Evolutionary conservation across 2,329 filamentous ascomycete genomes (phyloP).

Genomic region (Cytospora mali): DNA sequence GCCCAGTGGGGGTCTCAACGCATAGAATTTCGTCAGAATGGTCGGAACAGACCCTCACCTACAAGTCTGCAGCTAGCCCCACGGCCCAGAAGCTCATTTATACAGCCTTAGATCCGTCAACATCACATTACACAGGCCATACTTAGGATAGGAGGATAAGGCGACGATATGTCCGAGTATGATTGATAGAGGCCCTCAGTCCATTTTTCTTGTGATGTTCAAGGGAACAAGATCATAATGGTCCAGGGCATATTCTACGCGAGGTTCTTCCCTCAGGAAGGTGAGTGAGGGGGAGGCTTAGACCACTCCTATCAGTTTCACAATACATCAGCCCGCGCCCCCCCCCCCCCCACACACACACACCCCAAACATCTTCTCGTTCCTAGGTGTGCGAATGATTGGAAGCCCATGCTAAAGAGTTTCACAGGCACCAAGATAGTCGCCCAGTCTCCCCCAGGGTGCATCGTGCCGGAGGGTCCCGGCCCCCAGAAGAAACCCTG

Average conservation of each 20-base stretch:
- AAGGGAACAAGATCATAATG: slow-evolving; percentile 44
- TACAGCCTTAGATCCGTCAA: background rate
- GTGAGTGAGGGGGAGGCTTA: slow-evolving; percentile 41
- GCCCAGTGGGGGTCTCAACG: background rate
- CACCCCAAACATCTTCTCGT: too few relatives aligned
- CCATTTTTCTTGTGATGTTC: slow-evolving; percentile 8
- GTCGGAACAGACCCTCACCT: slow-evolving; percentile 9
- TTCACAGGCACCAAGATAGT: slow-evolving; percentile 61
- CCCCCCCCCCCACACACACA: background rate
- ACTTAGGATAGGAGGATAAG: background rate
- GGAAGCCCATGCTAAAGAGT: too few relatives aligned
- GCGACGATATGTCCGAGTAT: background rate
- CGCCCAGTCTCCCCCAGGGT: slow-evolving; percentile 64
- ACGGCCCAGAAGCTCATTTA: background rate
- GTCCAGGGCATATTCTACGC: slow-evolving; percentile 74
- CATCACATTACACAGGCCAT: background rate
- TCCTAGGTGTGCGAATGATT: too few relatives aligned
- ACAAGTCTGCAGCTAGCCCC: background rate
- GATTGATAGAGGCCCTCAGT: background rate
- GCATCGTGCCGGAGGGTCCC: slow-evolving; percentile 54
- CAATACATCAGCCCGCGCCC: too few relatives aligned
- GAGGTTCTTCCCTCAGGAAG: slow-evolving; percentile 67
- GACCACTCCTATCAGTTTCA: too few relatives aligned
- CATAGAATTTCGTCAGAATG: background rate
- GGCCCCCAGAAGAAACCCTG: slow-evolving; percentile 50